A percentile compares a stretch with the other conserved stretches of the same genome.
Evolutionary conservation across 1,139 yeast species (phyloP).

Genomic region (Hyphopichia fennica): DNA sequence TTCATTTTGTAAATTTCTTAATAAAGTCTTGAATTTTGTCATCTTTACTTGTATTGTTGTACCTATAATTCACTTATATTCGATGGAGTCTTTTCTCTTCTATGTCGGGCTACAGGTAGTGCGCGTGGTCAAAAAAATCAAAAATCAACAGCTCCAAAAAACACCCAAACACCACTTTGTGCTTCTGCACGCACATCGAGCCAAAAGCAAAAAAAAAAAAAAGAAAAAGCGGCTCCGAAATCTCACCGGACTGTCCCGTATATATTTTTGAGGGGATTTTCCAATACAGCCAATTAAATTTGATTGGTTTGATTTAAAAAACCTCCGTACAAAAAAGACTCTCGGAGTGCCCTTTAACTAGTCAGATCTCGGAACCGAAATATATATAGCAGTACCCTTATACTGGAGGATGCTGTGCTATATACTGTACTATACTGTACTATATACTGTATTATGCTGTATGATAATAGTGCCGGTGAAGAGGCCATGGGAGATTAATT

Average conservation of each 20-base stretch:
- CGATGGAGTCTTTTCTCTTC: neutral
- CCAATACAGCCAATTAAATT: neutral
- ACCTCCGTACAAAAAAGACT: neutral
- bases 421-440: no score
- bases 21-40: neutral
- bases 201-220: neutral
- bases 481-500: no score
- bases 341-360: neutral
- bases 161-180: neutral
- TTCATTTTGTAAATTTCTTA: conserved; percentile 26
- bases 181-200: neutral
- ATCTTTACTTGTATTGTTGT: neutral
- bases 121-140: no score
- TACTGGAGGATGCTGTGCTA: no score
- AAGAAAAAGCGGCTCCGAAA: neutral
- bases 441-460: no score
- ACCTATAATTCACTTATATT: neutral
- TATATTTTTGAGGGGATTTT: neutral
- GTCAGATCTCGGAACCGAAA: neutral
- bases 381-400: no score
- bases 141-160: neutral
- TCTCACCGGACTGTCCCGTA: neutral
- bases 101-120: neutral
- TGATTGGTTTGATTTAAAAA: neutral
- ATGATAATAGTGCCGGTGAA: no score